Base-by-base conservation (phyloP, 2,329 filamentous ascomycete species). In the Penicillium sp. region DNA sequence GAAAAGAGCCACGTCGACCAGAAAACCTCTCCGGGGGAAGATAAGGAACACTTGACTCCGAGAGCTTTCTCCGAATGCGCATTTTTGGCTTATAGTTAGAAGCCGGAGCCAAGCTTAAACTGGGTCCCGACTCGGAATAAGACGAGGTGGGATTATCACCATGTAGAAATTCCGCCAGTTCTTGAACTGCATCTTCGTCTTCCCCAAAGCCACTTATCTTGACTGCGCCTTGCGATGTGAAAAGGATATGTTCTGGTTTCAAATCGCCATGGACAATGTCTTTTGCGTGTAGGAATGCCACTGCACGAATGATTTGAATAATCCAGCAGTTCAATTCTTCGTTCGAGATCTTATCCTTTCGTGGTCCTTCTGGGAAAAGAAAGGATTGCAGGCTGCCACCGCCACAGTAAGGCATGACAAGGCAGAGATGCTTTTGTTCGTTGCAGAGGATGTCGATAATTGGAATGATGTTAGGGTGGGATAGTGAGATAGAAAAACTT, bases 161-260 rank as follows among this genome's bases (percentile, higher is more conserved):
- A 33, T 55, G 14, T 26, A 39, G 43, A 11, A 49, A 14, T 29
- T 49, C 33, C 3, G 10, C 25, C n/a, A 59, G 21, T 27, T 42
- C 48, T 46, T 37, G 53, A 10, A 56, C 33, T 10, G 57, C 29
- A 13, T 56, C 44, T 43, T 39, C 33, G 10, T 59, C 53, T 59
- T 59, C 29, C 25, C 57, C 57, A 31, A 59, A 59, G 3, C 57
- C 57, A 50, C 44, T 35, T 21, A 59, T 13, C 35, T 59, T 59
- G 3, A 45, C 37, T 8, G 57, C 49, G n/a, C 57, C 48, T 14
- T 33, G 44, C 6, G 49, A 11, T 7, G 57, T 59, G 4, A 59
- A 45, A 6, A 55, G 44, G 9, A 59, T 33, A 25, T 52, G 48
- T 43, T 55, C 49, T 27, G 53, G 57, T n/a, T 37, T 35, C 19